Evolutionary conservation across 1,284 basidiomycete species (phyloP).

Genomic region (Fomitopsis schrenkii): DNA sequence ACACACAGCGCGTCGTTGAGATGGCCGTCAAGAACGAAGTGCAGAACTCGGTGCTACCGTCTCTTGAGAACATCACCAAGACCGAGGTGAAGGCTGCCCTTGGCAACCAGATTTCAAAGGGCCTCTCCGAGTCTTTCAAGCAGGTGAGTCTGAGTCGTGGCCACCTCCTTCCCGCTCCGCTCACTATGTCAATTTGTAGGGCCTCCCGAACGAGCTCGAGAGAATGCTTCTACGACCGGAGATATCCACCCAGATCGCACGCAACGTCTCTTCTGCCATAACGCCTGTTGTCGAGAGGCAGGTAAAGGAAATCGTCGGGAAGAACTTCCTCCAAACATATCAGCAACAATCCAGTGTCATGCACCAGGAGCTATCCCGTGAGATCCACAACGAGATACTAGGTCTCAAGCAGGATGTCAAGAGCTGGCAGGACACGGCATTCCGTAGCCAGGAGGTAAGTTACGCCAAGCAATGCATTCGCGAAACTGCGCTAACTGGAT

Average conservation of each 20-base stretch:
- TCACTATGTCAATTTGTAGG: slow-evolving; percentile 36
- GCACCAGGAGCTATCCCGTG: slow-evolving; percentile 73
- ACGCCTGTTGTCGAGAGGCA: slow-evolving; percentile 73
- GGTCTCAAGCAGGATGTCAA: slow-evolving; percentile 72
- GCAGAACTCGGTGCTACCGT: slow-evolving; percentile 73
- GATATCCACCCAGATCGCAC: slow-evolving; percentile 68
- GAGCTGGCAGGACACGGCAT: slow-evolving; percentile 72
- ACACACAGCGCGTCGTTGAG: slow-evolving; percentile 81
- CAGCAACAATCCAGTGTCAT: slow-evolving; percentile 64
- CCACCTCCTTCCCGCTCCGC: background rate
- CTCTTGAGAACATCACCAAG: slow-evolving; percentile 74
- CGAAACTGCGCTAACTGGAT: background rate
- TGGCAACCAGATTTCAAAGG: slow-evolving; percentile 69
- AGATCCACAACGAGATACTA: slow-evolving; percentile 70
- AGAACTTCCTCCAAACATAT: slow-evolving; percentile 70
- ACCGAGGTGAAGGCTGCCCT: slow-evolving; percentile 71
- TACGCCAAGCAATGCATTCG: background rate
- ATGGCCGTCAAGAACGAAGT: slow-evolving; percentile 79
- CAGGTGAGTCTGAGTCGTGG: slow-evolving; percentile 42
- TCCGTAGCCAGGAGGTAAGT: slow-evolving; percentile 71
- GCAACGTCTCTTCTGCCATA: slow-evolving; percentile 61
- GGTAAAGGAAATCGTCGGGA: slow-evolving; percentile 73
- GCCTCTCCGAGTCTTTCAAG: slow-evolving; percentile 66
- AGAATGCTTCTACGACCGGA: slow-evolving; percentile 72
- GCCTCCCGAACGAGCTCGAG: slow-evolving; percentile 72